A percentile compares a stretch with the other conserved stretches of the same genome.
Evolutionary conservation across 1,139 yeast genomes (phyloP).

Genomic region (Candida neerlandica): DNA sequence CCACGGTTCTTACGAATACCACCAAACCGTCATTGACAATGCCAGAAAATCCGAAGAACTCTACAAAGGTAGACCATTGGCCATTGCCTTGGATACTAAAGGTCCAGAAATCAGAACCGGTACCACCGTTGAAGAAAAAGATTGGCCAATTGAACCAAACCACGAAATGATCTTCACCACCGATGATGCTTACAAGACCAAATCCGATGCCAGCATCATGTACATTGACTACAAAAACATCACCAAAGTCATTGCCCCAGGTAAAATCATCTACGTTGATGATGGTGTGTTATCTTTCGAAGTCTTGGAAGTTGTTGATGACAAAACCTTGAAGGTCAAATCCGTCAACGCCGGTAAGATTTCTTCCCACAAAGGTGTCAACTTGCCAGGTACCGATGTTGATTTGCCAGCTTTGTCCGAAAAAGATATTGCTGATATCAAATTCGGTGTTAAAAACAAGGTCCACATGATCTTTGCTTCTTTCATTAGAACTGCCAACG

Average conservation of each 20-base stretch:
- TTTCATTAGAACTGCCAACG: slow-evolving; percentile 92
- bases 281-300: slow-evolving; percentile 97
- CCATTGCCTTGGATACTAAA: slow-evolving; percentile 98
- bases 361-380: slow-evolving; percentile 98
- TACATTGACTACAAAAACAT: slow-evolving; percentile 93
- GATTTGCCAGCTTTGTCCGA: slow-evolving; percentile 97
- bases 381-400: slow-evolving; percentile 98
- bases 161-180: slow-evolving; percentile 95
- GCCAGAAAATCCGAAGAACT: slow-evolving; percentile 91
- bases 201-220: slow-evolving; percentile 80
- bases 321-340: slow-evolving; percentile 76
- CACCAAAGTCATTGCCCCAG: slow-evolving; percentile 85
- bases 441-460: slow-evolving; percentile 93
- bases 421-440: slow-evolving; percentile 89
- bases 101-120: slow-evolving; percentile 99
- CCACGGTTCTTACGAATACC: slow-evolving; percentile 97
- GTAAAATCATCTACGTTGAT: slow-evolving; percentile 90
- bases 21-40: slow-evolving; percentile 93
- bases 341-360: slow-evolving; percentile 94
- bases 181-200: slow-evolving; percentile 72
- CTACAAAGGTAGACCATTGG: slow-evolving; percentile 94
- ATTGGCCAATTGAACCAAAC: slow-evolving; percentile 79
- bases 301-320: slow-evolving; percentile 82
- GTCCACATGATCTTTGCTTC: slow-evolving; percentile 99
- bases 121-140: slow-evolving; percentile 76